These are phyloP conservation scores for Perkinsus chesapeaki DNA, from an alignment of 169 alveolate species.

Conservation along the genomic window DNA sequence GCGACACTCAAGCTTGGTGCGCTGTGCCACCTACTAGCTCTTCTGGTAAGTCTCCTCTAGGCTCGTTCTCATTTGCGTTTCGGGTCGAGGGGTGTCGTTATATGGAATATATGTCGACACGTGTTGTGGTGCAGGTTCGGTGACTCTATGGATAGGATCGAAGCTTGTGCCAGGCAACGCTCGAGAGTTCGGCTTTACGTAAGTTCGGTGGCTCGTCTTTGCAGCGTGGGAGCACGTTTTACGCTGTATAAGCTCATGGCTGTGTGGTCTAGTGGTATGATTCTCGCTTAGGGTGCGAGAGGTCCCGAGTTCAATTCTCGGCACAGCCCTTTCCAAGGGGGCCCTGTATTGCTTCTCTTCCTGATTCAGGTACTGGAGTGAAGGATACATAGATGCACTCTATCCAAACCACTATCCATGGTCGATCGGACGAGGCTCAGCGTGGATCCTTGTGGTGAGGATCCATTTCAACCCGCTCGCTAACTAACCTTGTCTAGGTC, in stretches of 20 bases:
- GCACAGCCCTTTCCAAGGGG: slow-evolving; percentile 68
- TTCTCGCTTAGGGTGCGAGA: slow-evolving; percentile 98
- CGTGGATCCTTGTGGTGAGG: neutral
- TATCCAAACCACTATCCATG: neutral
- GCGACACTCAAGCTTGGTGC: neutral
- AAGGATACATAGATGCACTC: neutral
- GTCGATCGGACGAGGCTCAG: neutral
- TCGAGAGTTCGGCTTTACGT: neutral
- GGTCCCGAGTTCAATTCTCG: slow-evolving; percentile 99
- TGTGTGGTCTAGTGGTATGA: slow-evolving; percentile 93
- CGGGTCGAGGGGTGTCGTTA: neutral
- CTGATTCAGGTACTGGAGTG: neutral
- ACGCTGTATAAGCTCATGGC: slow-evolving; percentile 2
- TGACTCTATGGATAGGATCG: neutral
- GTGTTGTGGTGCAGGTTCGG: too few relatives aligned
- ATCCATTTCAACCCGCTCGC: neutral
- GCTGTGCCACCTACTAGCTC: neutral
- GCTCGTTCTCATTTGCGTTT: neutral
- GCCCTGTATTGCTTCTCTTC: neutral
- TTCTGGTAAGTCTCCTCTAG: neutral
- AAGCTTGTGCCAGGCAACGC: neutral
- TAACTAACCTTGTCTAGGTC: neutral
- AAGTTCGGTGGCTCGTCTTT: neutral
- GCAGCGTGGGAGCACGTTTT: neutral
- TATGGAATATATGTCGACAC: neutral